Evolutionary conservation across 768 basidiomycete species (phyloP), one percentile per base, ranked within the genome.

Genomic region (Artomyces pyxidatus): DNA sequence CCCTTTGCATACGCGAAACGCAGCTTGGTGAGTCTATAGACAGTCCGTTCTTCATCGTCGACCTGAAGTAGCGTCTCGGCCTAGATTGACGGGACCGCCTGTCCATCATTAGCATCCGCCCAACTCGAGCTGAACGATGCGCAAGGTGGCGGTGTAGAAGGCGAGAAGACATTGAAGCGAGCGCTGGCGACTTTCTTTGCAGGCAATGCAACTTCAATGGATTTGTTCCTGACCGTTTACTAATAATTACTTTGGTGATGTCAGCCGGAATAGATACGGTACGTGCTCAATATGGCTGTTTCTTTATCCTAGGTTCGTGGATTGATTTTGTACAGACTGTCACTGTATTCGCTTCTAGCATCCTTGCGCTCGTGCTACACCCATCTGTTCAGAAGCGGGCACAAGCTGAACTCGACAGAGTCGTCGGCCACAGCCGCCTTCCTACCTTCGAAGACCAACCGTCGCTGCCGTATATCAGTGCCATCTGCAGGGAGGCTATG

Each of bases 321-420:
- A n/a, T n/a, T n/a, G n/a, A n/a, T 6, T 23, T 12, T 8, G 12
- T 17, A 1, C 39, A 41, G 39, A 41, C 39, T n/a, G 21, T 12
- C 16, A 41, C 39, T 12, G 39, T 23, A 12, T 19, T 41, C 8
- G 25, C 16, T 22, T 21, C 14, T 22, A 23, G 21, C 8, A 41
- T 41, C 12, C n/a, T 41, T 22, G 39, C 39, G 8, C 25, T 41
- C 16, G 21, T 41, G n/a, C 17, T 17, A 6, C 42, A 44, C 42
- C 42, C 42, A 16, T n/a, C 6, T 29, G 50, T 51, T 4, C 45
- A 47, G 40, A 7, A 39, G n/a, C 49, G 37, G 16, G 55, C 55
- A 5, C 58, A 55, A 37, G 50, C 45, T 9, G 49, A 58, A 25
- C 37, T 59, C 35, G 58, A 59, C 42, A 10, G 30, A 16, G 42